phyloP scores from a whole-genome alignment of 2,329 filamentous ascomycete genomes.

The Byssochlamys sp. region DNA sequence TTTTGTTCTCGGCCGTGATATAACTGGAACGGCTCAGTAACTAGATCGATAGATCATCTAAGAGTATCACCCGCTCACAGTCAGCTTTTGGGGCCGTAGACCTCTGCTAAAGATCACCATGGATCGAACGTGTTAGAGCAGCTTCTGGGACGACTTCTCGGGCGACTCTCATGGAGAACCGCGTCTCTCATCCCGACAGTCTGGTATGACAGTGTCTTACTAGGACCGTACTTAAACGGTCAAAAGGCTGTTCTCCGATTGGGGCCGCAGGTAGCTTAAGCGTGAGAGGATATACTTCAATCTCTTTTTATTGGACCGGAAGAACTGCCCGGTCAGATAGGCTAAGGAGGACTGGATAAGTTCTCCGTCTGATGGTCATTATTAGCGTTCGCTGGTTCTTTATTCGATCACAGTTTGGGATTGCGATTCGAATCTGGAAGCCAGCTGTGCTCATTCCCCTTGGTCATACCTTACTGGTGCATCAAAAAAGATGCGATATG shows the following conservation, averaged over 20 bases:
- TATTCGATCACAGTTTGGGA: not conserved
- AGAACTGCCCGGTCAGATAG: not conserved
- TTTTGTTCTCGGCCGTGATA: not conserved
- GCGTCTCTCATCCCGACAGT: not conserved
- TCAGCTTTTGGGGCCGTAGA: not conserved
- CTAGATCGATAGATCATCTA: not conserved
- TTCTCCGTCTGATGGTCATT: not conserved
- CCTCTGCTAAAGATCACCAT: not conserved
- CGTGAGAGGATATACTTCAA: not conserved
- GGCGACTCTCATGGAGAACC: not conserved
- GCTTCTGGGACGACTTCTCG: not conserved
- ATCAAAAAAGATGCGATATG: not conserved
- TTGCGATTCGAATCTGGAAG: not conserved
- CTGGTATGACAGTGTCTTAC: not conserved
- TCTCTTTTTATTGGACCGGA: not conserved
- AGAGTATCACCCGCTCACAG: not conserved
- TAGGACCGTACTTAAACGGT: not conserved
- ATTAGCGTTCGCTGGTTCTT: not conserved
- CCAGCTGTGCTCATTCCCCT: not conserved
- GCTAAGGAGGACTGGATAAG: not conserved
- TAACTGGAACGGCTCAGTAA: not conserved
- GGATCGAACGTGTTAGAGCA: not conserved
- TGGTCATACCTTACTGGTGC: not conserved
- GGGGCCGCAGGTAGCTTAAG: not conserved
- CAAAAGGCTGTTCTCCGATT: not conserved